Conservation (phyloP, 257 asterid species). For the Plantago elongata region DNA sequence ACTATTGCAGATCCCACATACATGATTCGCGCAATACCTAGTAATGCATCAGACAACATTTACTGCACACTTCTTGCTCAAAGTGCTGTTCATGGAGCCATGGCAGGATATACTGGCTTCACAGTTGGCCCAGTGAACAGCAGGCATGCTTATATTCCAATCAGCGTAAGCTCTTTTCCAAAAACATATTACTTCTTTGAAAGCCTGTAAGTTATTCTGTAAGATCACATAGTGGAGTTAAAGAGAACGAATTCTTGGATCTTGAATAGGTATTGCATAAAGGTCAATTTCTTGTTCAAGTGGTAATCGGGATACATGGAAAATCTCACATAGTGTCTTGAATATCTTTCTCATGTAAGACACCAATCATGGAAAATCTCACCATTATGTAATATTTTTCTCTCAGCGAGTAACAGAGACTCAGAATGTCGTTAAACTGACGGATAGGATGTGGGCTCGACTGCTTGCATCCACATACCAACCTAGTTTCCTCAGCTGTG, state of each 20-base stretch:
- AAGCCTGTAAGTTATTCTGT: neutral
- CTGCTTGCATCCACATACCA: slow-evolving; percentile 90
- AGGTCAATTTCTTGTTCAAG: neutral
- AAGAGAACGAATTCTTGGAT: neutral
- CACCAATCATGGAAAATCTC: neutral
- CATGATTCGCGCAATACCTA: slow-evolving; percentile 96
- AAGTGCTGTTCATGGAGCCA: slow-evolving; percentile 94
- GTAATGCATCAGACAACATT: slow-evolving; percentile 92
- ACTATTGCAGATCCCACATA: slow-evolving; percentile 79
- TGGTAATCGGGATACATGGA: neutral
- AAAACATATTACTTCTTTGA: neutral
- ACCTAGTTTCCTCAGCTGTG: slow-evolving; percentile 61
- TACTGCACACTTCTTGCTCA: slow-evolving; percentile 98
- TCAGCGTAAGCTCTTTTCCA: slow-evolving; percentile 51
- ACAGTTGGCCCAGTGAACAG: slow-evolving; percentile 91
- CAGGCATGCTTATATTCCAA: slow-evolving; percentile 87
- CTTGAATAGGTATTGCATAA: neutral
- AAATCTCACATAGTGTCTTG: slow-evolving; percentile 9
- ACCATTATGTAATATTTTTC: slow-evolving; percentile 11
- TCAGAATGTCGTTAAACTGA: slow-evolving; percentile 58
- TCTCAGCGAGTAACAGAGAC: slow-evolving; percentile 82
- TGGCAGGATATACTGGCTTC: slow-evolving; percentile 97
- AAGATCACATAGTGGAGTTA: neutral
- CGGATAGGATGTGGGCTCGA: slow-evolving; percentile 96
- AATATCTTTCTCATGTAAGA: neutral